Conservation (phyloP, 345 rosid species). For the Camelina sativa region DNA sequence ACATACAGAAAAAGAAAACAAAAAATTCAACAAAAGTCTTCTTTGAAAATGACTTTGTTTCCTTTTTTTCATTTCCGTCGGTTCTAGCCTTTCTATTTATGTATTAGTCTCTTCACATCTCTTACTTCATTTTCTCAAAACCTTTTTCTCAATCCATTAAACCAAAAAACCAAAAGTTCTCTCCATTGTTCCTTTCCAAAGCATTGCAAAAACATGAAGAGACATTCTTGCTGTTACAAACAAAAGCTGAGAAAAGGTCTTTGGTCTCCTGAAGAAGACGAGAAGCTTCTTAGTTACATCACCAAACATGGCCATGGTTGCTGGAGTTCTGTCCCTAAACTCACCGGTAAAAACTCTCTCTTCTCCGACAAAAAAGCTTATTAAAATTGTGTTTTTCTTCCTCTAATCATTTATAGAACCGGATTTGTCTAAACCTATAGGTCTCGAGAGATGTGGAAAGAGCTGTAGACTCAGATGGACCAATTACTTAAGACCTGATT, state of each 20-base stretch:
- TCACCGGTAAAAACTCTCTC: constrained; percentile 52
- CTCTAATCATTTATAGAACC: neutral
- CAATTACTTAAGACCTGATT: constrained; percentile 87
- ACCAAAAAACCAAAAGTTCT: neutral
- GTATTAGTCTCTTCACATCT: neutral
- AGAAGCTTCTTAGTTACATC: constrained; percentile 68
- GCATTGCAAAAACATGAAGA: constrained; percentile 53
- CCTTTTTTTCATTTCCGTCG: neutral
- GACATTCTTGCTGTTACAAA: constrained; percentile 70
- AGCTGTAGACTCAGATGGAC: constrained; percentile 91
- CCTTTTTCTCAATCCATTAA: constrained; percentile 46
- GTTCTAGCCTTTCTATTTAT: constrained; percentile 11
- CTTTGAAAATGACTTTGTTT: constrained; percentile 26
- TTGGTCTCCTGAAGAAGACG: constrained; percentile 92
- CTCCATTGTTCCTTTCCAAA: constrained; percentile 11
- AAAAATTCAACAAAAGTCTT: constrained; percentile 27
- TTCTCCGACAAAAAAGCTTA: neutral
- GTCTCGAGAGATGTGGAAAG: constrained; percentile 50
- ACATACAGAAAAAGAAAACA: neutral
- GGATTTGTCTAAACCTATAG: constrained; percentile 18
- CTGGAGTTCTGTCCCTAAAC: constrained; percentile 83
- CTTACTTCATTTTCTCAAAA: constrained; percentile 57
- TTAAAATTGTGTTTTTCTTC: neutral
- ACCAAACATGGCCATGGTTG: constrained; percentile 72
- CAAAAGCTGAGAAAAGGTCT: constrained; percentile 80